Conservation (phyloP, 306 rosid genomes). For the Pterocarpus santalinus region DNA sequence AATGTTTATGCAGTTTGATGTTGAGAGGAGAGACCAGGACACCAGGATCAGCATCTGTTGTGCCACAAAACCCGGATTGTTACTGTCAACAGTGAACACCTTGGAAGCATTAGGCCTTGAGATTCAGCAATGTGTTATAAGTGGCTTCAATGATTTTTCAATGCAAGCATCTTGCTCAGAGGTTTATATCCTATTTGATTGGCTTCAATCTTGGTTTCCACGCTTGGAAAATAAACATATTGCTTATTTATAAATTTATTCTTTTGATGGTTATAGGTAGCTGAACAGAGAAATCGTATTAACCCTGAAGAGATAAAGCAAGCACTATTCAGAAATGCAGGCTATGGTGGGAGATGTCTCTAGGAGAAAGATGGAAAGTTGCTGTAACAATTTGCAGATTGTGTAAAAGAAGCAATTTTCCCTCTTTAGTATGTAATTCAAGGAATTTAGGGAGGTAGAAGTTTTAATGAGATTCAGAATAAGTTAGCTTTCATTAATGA, state of each 20-base stretch:
- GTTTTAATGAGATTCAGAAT: slow-evolving; percentile 51
- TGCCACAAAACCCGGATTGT: slow-evolving; percentile 72
- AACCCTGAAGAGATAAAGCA: slow-evolving; percentile 77
- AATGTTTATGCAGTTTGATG: slow-evolving; percentile 68
- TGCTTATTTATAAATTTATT: background rate
- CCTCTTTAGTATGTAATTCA: slow-evolving; percentile 38
- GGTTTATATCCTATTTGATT: slow-evolving; percentile 28
- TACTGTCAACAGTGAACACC: slow-evolving; percentile 74
- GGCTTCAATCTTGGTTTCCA: slow-evolving; percentile 19
- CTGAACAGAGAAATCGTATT: slow-evolving; percentile 56
- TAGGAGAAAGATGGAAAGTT: slow-evolving; percentile 49
- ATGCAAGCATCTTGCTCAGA: slow-evolving; percentile 85
- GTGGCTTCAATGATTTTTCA: slow-evolving; percentile 81
- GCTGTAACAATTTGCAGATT: slow-evolving; percentile 43
- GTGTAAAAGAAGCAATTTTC: slow-evolving; percentile 45
- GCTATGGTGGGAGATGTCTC: slow-evolving; percentile 81
- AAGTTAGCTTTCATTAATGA: slow-evolving; percentile 48
- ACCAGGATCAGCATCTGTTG: slow-evolving; percentile 80
- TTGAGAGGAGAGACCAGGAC: slow-evolving; percentile 68
- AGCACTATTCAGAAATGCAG: slow-evolving; percentile 85
- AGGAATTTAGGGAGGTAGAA: slow-evolving; percentile 47
- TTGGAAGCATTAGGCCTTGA: slow-evolving; percentile 77
- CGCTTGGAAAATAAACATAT: slow-evolving; percentile 1
- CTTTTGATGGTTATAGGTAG: slow-evolving; percentile 52
- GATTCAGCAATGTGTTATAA: slow-evolving; percentile 83